phyloP scores from a whole-genome alignment of 225 moss, liverwort and hornwort species.

The Bryum argenteum region DNA sequence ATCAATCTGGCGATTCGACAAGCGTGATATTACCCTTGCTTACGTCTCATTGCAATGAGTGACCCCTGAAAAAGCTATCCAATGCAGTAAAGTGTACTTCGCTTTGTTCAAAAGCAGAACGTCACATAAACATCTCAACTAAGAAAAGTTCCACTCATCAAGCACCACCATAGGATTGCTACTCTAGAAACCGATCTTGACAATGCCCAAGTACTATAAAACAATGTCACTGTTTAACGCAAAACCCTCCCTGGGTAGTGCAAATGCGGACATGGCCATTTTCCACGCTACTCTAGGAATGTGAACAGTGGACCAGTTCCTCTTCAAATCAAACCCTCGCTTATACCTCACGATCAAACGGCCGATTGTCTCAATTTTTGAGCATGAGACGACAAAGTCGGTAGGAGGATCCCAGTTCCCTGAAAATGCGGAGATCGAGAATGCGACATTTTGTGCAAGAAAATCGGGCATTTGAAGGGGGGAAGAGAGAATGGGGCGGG shows the following conservation, averaged over 20 bases:
- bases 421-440: background rate
- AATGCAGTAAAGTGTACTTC: background rate
- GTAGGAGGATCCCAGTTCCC: constrained; percentile 12
- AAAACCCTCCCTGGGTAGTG: background rate
- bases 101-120: background rate
- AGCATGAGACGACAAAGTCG: background rate
- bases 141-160: background rate
- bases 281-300: too few relatives aligned
- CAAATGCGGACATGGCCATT: too few relatives aligned
- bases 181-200: background rate
- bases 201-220: background rate
- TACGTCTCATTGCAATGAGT: background rate
- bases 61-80: background rate
- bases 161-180: too few relatives aligned
- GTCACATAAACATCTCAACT: background rate
- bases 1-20: too few relatives aligned
- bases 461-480: background rate
- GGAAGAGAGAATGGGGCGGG: background rate
- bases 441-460: background rate
- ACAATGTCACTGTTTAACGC: background rate
- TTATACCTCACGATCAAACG: background rate
- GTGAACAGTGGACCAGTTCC: too few relatives aligned
- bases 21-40: too few relatives aligned
- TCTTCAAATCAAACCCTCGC: background rate
- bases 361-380: background rate